phyloP scores from a whole-genome alignment of 2,329 filamentous ascomycete genomes.

The Xylaria sp. region DNA sequence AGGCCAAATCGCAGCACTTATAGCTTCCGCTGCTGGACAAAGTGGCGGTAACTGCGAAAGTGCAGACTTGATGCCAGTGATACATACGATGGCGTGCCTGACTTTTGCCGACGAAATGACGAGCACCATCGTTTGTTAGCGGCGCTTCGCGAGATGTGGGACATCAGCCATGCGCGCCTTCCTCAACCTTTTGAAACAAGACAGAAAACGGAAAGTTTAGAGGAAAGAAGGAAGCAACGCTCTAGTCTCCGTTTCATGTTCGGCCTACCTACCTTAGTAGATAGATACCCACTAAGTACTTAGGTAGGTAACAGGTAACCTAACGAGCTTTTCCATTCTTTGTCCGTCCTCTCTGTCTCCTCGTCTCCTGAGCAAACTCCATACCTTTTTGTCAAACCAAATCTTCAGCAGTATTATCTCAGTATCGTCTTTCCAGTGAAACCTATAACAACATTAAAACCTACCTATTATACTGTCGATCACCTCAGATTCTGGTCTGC shows the following conservation, averaged over 20 bases:
- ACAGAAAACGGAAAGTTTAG: neutral
- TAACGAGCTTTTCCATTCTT: neutral
- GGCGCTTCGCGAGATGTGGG: neutral
- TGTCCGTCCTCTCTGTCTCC: neutral
- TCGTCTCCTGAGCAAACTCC: neutral
- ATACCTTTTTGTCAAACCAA: neutral
- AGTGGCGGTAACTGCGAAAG: neutral
- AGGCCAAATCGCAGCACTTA: too few species aligned
- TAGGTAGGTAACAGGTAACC: too few species aligned
- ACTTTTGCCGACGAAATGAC: neutral
- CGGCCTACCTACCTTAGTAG: neutral
- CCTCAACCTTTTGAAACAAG: neutral
- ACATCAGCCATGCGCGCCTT: neutral
- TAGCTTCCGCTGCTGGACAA: neutral
- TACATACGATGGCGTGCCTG: neutral
- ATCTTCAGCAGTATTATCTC: neutral
- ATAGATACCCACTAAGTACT: too few species aligned
- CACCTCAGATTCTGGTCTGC: neutral
- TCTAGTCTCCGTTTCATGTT: neutral
- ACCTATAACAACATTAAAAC: slow-evolving; percentile 9
- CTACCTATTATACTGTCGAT: neutral
- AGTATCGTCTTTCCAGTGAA: slow-evolving; percentile 6
- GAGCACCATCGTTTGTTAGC: neutral
- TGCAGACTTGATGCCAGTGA: neutral
- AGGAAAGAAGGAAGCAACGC: neutral